These are phyloP conservation scores for Xanthoconium separans DNA, from an alignment of 1,284 basidiomycete genomes.

Conservation along the genomic window DNA sequence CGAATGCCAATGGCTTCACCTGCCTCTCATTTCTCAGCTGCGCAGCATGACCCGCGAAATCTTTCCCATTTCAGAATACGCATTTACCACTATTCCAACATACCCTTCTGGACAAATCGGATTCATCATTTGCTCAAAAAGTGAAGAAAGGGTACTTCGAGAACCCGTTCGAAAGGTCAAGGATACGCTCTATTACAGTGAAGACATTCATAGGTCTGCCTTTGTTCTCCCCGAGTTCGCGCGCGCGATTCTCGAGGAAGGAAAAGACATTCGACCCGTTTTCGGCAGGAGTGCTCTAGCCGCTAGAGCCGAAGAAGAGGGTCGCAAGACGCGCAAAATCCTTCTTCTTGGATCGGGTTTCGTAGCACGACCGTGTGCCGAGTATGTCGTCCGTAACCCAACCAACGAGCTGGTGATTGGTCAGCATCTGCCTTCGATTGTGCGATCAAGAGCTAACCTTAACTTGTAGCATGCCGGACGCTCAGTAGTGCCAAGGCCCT, in stretches of 20 bases:
- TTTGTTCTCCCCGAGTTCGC: constrained; percentile 95
- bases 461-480: constrained; percentile 75
- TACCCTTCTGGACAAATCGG: constrained; percentile 98
- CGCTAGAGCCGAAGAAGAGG: constrained; percentile 19
- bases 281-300: constrained; percentile 55
- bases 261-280: constrained; percentile 64
- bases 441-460: constrained; percentile 4
- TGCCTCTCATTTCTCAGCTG: constrained; percentile 84
- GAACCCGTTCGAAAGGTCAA: constrained; percentile 70
- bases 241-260: constrained; percentile 71
- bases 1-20: constrained; percentile 95
- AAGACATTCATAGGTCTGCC: constrained; percentile 77
- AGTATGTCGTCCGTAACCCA: constrained; percentile 86
- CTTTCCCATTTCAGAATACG: constrained; percentile 89
- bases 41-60: constrained; percentile 72
- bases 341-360: constrained; percentile 94
- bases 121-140: constrained; percentile 90
- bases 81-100: constrained; percentile 96
- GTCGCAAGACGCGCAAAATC: constrained; percentile 53
- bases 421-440: constrained; percentile 25
- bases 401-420: constrained; percentile 86
- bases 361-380: constrained; percentile 91
- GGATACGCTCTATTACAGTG: constrained; percentile 85
- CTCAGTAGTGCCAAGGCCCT: constrained; percentile 74
- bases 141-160: constrained; percentile 65